These are phyloP conservation scores for Cynanchum wilfordii DNA, from an alignment of 257 asterid species.

Conservation along the genomic window DNA sequence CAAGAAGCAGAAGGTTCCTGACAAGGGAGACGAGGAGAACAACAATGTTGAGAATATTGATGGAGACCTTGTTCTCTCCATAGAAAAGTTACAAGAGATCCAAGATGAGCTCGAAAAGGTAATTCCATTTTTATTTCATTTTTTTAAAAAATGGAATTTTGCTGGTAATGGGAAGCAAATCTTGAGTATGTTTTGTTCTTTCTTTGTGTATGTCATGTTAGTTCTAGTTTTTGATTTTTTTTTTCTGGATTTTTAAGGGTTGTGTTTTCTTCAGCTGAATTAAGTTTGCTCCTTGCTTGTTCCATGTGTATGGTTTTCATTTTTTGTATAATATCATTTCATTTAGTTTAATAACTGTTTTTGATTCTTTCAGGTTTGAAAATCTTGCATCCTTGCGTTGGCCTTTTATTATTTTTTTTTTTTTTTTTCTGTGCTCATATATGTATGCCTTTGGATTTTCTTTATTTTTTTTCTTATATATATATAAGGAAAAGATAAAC, in stretches of 20 bases:
- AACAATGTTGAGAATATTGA: constrained; percentile 36
- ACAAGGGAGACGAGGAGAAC: constrained; percentile 40
- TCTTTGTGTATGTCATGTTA: not conserved
- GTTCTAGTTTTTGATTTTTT: not conserved
- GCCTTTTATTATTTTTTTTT: not conserved
- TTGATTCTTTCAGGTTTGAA: not conserved
- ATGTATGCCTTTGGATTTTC: too few species aligned
- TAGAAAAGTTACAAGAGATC: constrained; percentile 78
- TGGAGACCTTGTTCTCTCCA: constrained; percentile 53
- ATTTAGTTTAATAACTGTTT: not conserved
- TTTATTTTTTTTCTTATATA: too few species aligned
- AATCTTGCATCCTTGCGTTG: not conserved
- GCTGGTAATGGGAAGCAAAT: not conserved
- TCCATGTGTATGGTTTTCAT: not conserved
- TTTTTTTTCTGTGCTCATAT: not conserved
- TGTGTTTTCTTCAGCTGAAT: not conserved
- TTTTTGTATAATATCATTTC: not conserved
- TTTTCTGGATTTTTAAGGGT: not conserved
- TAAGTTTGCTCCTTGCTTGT: not conserved
- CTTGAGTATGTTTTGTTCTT: not conserved
- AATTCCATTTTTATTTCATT: not conserved
- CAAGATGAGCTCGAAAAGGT: constrained; percentile 90
- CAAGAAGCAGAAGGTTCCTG: constrained; percentile 63
- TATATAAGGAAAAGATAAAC: too few species aligned
- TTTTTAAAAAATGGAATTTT: not conserved